A percentile compares a stretch with the other conserved stretches of the same genome.
Conservation (phyloP, 352 stramenopile species). For the Phytopythium oedochilum region DNA sequence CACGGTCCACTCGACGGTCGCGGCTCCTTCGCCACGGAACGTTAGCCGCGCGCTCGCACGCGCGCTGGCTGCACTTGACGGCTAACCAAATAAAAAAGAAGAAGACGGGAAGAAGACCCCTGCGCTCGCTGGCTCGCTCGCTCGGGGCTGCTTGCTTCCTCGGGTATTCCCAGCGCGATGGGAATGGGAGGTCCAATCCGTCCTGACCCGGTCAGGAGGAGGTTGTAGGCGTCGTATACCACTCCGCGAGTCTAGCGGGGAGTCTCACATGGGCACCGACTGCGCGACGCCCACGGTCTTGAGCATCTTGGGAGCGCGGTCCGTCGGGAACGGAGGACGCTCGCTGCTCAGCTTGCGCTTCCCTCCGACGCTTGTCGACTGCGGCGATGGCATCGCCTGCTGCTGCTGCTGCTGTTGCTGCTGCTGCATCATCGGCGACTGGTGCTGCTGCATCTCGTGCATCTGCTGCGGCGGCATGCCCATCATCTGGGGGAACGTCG, state of each 20-base stretch:
- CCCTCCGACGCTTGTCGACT: conserved; percentile 17
- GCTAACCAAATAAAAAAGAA: conserved; percentile 5
- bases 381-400: conserved; percentile 2
- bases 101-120: neutral
- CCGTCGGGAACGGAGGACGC: conserved; percentile 24
- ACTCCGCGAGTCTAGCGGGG: neutral
- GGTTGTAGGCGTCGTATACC: neutral
- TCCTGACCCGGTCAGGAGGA: neutral
- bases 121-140: neutral
- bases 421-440: conserved; percentile 24
- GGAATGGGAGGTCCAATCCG: conserved; percentile 5
- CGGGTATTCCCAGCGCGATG: conserved; percentile 5
- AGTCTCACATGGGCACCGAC: conserved; percentile 35
- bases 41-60: neutral
- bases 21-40: neutral
- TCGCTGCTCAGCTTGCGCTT: conserved; percentile 55
- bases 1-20: neutral
- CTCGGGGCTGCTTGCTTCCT: neutral
- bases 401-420: conserved; percentile 12
- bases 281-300: conserved; percentile 33
- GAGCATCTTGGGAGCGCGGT: conserved; percentile 31
- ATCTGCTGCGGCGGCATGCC: conserved; percentile 17
- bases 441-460: conserved; percentile 20
- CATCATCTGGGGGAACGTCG: conserved; percentile 60
- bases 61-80: neutral